Conservation (phyloP, 805 yeast species). For the Candida ortonii region DNA sequence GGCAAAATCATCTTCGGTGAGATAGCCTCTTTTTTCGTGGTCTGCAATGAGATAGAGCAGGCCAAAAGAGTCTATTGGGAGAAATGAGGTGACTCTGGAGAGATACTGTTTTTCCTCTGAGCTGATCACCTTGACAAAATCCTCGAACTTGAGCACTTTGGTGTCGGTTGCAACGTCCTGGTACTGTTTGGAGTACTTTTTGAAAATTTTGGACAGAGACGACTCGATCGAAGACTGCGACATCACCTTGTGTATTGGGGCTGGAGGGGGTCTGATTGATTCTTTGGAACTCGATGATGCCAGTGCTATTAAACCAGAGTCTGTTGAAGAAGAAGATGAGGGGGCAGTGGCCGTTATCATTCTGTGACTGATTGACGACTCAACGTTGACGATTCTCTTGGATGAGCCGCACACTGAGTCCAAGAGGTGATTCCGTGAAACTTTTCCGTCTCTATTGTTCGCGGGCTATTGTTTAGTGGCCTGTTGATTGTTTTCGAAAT, state of each 20-base stretch:
- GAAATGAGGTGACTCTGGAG: constrained; percentile 29
- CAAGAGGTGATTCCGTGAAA: no score
- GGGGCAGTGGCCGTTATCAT: no score
- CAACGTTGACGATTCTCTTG: no score
- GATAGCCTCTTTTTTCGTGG: constrained; percentile 60
- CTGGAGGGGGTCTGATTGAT: constrained; percentile 1
- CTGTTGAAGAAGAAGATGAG: no score
- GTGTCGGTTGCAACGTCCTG: constrained; percentile 30
- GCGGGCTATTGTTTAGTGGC: no score
- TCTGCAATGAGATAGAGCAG: constrained; percentile 82
- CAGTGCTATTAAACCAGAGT: no score
- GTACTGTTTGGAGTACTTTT: constrained; percentile 38
- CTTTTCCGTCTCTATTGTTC: no score
- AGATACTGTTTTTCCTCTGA: constrained; percentile 42
- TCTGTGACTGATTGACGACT: no score
- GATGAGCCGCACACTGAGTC: no score
- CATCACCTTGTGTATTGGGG: constrained; percentile 10
- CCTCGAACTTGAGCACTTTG: constrained; percentile 36
- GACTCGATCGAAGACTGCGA: constrained; percentile 17
- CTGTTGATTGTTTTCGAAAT: no score
- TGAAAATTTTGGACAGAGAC: constrained; percentile 37
- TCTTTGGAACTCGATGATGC: no score
- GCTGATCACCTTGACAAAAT: constrained; percentile 41
- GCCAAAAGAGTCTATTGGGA: constrained; percentile 59
- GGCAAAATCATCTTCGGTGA: constrained; percentile 59